These are phyloP conservation scores for Marchantia polymorpha DNA, from an alignment of 225 moss, liverwort and hornwort species.

Conservation along the genomic window DNA sequence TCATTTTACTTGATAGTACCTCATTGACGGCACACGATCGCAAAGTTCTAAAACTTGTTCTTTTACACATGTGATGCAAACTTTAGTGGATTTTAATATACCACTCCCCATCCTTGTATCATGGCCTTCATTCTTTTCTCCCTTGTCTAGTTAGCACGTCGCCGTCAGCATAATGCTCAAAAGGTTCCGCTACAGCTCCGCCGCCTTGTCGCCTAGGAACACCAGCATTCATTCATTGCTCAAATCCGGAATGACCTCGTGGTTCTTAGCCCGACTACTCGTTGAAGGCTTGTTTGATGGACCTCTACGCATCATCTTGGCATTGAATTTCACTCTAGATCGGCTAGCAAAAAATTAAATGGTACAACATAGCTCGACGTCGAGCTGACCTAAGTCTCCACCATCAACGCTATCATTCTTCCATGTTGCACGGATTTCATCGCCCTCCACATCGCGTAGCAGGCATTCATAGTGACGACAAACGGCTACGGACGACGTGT, in stretches of 20 bases:
- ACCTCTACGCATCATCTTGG: too few relatives aligned
- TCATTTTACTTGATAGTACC: too few relatives aligned
- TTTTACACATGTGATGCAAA: too few relatives aligned
- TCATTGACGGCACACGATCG: too few relatives aligned
- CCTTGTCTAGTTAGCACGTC: not conserved
- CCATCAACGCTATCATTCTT: not conserved
- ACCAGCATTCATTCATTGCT: not conserved
- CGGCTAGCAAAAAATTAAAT: not conserved
- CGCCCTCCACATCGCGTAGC: not conserved
- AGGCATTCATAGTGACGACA: not conserved
- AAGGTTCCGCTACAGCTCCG: not conserved
- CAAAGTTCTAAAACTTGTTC: too few relatives aligned
- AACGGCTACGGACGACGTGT: not conserved
- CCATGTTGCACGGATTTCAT: not conserved
- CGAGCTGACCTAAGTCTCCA: not conserved
- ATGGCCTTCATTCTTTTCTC: slow-evolving; percentile 22
- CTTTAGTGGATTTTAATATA: slow-evolving; percentile 22
- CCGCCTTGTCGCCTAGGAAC: not conserved
- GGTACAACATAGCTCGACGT: not conserved
- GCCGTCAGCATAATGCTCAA: not conserved
- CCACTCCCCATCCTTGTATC: slow-evolving; percentile 22
- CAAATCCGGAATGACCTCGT: not conserved
- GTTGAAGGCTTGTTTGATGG: too few relatives aligned
- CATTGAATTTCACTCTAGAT: not conserved
- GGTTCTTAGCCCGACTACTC: not conserved